These are phyloP conservation scores for Mycena vitilis DNA, from an alignment of 768 basidiomycete genomes.

Conservation along the genomic window DNA sequence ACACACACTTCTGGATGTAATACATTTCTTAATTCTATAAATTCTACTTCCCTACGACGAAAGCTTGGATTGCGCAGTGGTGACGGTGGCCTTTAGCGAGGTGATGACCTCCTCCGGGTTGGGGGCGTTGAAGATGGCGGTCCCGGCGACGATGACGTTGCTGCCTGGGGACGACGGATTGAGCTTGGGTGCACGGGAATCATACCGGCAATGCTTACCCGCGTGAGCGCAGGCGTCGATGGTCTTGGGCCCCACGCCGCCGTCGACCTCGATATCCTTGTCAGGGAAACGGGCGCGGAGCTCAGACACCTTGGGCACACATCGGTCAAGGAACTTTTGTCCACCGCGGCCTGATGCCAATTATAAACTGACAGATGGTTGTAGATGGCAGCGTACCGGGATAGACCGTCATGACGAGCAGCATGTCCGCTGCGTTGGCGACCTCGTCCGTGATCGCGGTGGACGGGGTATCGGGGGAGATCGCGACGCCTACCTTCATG, in stretches of 20 bases:
- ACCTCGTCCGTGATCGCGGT: constrained; percentile 88
- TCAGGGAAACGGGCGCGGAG: constrained; percentile 90
- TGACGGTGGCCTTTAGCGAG: constrained; percentile 75
- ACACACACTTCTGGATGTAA: constrained; percentile 13
- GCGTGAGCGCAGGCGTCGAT: constrained; percentile 90
- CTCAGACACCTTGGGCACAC: constrained; percentile 92
- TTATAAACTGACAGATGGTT: neutral
- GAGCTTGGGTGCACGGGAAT: neutral
- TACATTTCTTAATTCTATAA: constrained; percentile 24
- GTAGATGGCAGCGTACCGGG: constrained; percentile 66
- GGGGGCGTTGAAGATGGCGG: constrained; percentile 90
- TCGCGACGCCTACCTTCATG: constrained; percentile 97
- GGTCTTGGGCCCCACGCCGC: constrained; percentile 94
- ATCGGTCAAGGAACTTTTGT: constrained; percentile 94
- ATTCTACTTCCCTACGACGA: neutral
- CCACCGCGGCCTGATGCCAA: constrained; percentile 84
- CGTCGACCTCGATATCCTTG: constrained; percentile 98
- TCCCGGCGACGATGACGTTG: constrained; percentile 98
- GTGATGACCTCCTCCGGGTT: constrained; percentile 84
- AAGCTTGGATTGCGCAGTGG: constrained; percentile 69
- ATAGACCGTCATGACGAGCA: constrained; percentile 98
- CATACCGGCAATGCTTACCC: constrained; percentile 57
- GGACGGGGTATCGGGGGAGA: constrained; percentile 95
- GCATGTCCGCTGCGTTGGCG: constrained; percentile 88
- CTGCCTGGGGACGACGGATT: constrained; percentile 67